These are phyloP conservation scores for Sporormia fimetaria DNA, from an alignment of 495 filamentous ascomycete species.

Conservation along the genomic window DNA sequence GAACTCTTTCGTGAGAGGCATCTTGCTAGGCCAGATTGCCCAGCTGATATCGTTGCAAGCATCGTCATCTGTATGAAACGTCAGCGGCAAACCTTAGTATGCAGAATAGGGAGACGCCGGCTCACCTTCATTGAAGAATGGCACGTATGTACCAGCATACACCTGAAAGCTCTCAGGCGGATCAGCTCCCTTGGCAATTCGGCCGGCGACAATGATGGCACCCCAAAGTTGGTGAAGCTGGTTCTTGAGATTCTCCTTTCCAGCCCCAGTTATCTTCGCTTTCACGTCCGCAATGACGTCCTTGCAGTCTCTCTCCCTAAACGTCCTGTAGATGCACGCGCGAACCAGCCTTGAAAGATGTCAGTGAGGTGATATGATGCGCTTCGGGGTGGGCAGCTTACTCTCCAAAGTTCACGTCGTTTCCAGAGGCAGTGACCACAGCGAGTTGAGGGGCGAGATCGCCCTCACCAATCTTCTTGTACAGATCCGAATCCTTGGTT, in stretches of 20 bases:
- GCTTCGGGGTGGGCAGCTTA: too few species aligned
- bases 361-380: too few species aligned
- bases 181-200: slow-evolving; percentile 1
- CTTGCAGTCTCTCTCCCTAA: too few species aligned
- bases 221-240: background rate
- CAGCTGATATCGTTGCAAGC: background rate
- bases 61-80: background rate
- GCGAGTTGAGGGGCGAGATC: slow-evolving; percentile 4
- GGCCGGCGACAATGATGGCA: slow-evolving; percentile 3
- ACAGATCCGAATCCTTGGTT: background rate
- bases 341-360: too few species aligned
- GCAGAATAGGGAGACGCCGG: background rate
- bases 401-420: slow-evolving; percentile 1
- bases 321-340: too few species aligned
- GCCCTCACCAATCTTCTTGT: slow-evolving; percentile 2
- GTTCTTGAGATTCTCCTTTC: background rate
- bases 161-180: slow-evolving; percentile 4
- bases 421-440: background rate
- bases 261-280: background rate
- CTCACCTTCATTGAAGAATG: slow-evolving; percentile 5
- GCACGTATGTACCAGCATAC: slow-evolving; percentile 1
- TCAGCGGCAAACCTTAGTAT: too few species aligned
- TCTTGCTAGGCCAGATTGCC: background rate
- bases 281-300: background rate
- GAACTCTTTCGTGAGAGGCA: background rate